Evolutionary conservation across 2,329 filamentous ascomycete species (phyloP), one percentile per base, ranked within the genome.

Genomic region (Colletotrichum eleusines): DNA sequence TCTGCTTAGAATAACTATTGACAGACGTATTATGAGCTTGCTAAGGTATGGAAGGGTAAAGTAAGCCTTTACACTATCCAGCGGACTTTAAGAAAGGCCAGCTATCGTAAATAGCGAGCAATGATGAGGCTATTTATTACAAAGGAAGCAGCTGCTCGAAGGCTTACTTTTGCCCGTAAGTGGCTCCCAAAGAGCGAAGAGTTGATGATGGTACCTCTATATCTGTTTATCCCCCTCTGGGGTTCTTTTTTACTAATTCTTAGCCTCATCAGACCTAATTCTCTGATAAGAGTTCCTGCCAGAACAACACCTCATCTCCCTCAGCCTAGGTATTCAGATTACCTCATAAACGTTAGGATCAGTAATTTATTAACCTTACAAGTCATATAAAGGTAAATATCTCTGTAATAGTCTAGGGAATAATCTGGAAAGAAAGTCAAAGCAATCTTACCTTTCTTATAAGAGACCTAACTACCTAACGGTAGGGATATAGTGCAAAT

Each of bases 1-100:
- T 48, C n/a, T 23, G 4, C 9, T 4, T 8, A 23, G 1, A 23
- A 11, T 23, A 2, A 48, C n/a, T 48, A 11, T 7, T 3, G 2
- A n/a, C 2, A 11, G 3, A 12, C 2, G 1, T 48, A 48, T 8
- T 3, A 48, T 0, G 1, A 12, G 20, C 44, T 48, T 23, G 0
- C 3, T 1, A 11, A 48, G 1, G 20, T 12, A 48, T 50, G 28
- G 11, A 26, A 50, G 1, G 3, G 9, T 11, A 23, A 50, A 11
- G 20, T 20, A 3, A 46, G 20, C 20, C 20, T 50, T 6, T 16
- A 4, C 6, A 50, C 46, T 28, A 26, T 50, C 16, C 5, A 50
- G 11, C 3, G 11, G 46, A 11, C 16, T 16, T 16, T 50, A 50
- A 23, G 28, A 2, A 1, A 12, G 2, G 6, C n/a, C 28, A 50